Conservation (phyloP, 1,139 yeast species). For the Candida gigantensis region DNA sequence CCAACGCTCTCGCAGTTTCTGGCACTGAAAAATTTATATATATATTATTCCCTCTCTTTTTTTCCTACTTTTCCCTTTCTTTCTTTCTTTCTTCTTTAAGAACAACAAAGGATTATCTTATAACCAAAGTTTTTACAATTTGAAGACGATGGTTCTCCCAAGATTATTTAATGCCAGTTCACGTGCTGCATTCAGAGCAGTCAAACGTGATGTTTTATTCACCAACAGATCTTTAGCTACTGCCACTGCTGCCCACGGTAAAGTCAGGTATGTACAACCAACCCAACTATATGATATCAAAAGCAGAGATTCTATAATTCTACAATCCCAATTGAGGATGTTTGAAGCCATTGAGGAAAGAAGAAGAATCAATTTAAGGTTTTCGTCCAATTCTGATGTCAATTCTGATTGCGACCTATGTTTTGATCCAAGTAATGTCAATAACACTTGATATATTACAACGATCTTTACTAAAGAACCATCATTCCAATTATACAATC, state of each 20-base stretch:
- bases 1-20: conserved; percentile 4
- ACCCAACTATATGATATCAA: too few relatives aligned
- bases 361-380: too few relatives aligned
- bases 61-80: conserved; percentile 16
- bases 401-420: too few relatives aligned
- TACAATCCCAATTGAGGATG: neutral
- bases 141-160: conserved; percentile 69
- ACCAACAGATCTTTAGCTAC: conserved; percentile 79
- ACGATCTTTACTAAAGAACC: too few relatives aligned
- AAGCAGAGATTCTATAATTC: conserved; percentile 1
- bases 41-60: conserved; percentile 12
- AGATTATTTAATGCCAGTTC: conserved; percentile 90
- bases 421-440: too few relatives aligned
- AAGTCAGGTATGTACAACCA: conserved; percentile 81
- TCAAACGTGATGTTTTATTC: conserved; percentile 77
- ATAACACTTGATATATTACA: too few relatives aligned
- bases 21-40: conserved; percentile 9
- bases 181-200: conserved; percentile 88
- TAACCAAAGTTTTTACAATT: conserved; percentile 19
- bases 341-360: too few relatives aligned
- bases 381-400: too few relatives aligned
- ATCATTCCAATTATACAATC: too few relatives aligned
- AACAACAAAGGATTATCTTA: conserved; percentile 15
- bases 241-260: conserved; percentile 82
- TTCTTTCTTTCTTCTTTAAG: conserved; percentile 15